A percentile compares a stretch with the other conserved stretches of the same genome.
These are phyloP conservation scores for Boletus pseudo-olivaceus DNA, from an alignment of 768 basidiomycete species.

Conservation along the genomic window DNA sequence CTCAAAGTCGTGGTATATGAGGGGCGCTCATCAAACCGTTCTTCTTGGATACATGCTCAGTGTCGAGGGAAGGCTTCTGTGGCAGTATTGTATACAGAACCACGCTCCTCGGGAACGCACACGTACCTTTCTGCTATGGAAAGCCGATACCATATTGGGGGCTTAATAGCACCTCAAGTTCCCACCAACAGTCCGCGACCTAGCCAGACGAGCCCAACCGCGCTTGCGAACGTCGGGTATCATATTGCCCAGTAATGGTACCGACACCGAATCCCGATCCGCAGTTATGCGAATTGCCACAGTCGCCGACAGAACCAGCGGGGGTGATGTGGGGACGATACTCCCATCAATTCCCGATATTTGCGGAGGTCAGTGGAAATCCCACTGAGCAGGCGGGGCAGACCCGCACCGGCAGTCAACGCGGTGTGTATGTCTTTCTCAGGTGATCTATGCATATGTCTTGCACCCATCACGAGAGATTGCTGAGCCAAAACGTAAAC, in stretches of 20 bases:
- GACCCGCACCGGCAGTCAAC: background rate
- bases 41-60: background rate
- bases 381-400: background rate
- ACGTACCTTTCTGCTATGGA: background rate
- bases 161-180: background rate
- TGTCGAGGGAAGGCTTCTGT: background rate
- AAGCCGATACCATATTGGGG: background rate
- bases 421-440: background rate
- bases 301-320: too few relatives aligned
- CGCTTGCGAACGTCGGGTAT: background rate
- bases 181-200: background rate
- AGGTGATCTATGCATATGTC: background rate
- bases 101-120: background rate
- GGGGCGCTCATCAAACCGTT: background rate
- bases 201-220: background rate
- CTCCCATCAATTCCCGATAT: background rate
- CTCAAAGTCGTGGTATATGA: background rate
- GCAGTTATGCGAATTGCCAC: background rate
- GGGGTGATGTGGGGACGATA: background rate
- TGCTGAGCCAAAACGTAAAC: slow-evolving; percentile 1
- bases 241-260: background rate
- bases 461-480: background rate
- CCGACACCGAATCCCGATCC: background rate
- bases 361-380: background rate
- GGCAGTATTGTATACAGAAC: background rate